Evolutionary conservation across 169 alveolate species (phyloP), one percentile per base, ranked within the genome.

Genomic region (Cryptosporidium felis): DNA sequence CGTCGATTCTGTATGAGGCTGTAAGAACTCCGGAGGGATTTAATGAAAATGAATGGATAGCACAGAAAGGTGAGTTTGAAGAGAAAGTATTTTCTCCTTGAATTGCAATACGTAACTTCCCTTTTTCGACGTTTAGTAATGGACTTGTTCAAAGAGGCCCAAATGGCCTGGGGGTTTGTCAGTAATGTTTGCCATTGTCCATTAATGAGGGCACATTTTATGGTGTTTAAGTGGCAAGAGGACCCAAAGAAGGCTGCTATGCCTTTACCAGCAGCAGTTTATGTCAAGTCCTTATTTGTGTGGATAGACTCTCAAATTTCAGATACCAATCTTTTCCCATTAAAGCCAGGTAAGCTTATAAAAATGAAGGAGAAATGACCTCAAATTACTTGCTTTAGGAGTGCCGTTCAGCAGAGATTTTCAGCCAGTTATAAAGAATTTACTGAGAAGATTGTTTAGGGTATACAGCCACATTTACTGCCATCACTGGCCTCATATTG

Each of bases 81-180:
- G 18, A 30, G 23, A n/a, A 34, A 53, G 4, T 30, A 56, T 28
- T 3, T 56, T 51, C 26, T 21, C 12, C 21, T 28, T 30, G 14
- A 32, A 28, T 53, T 2, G 49, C n/a, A n/a, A n/a, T n/a, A n/a
- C n/a, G 16, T 3, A 9, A 16, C 16, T 62, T 42, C 18, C 36
- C 38, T 36, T 26, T 32, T 49, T 36, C 26, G 14, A 47, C 2
- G 4, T 16, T 23, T 36, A 74, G 85, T 56, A 2, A 74, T 74
- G 85, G 85, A 74, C 56, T 53, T 74, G 42, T 74, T 74, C 23
- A 74, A 56, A 41, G 85, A 74, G 21, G 85, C 85, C 14, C 85
- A 74, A 10, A 56, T 74, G 65, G 85, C 85, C n/a, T 74, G 85
- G 85, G 85, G 85, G 21, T 74, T 74, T 74, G 85, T 74, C 16